Evolutionary conservation across 805 yeast species (phyloP), one percentile per base, ranked within the genome.

Genomic region (Kazachstania bromeliacearum): DNA sequence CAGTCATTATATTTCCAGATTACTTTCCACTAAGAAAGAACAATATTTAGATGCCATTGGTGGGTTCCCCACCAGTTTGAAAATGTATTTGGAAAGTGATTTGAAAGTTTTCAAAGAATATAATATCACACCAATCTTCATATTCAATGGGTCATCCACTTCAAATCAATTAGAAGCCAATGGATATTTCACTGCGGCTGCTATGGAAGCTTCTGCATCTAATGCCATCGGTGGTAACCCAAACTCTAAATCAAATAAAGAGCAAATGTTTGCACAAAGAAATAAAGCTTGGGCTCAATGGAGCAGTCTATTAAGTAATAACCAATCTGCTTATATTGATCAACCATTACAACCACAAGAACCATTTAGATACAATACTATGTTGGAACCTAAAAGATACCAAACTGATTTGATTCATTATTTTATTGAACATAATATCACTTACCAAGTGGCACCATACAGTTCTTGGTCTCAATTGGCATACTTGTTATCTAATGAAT

Each of bases 401-500:
- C 57, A 70, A 37, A 62, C 68, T 36, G 78, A 76, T 43, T 64
- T 85, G 42, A 64, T 82, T 39, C 60, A 65, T 17, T 70, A 73
- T 37, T 73, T 89, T 39, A 66, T 68, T 25, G 70, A 68, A 15
- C 64, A 68, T 33, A 70, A 64, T 3, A 60, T 84, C 9, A 80
- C 78, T 40, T 88, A 71, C 52, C 59, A 85, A 38, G 73, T 87
- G 9, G 81, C 95, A 24, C 97, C 97, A 4, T 87, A 77, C 52
- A 68, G 77, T 30, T 75, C 96, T 0, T 77, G 85, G 61, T 71
- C 78, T 28, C 96, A 89, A 59, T 66, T 92, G 48, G 74, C 82
- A 5, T 85, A 85, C 50, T 61, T 89, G 48, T 68, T 70, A 42
- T 70, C 70, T 31, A 65, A 64, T 33, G 67, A 64, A 0, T 60